A percentile compares a stretch with the other conserved stretches of the same genome.
Conservation (phyloP, 192 early-diverging fungal species). For the Spizellomyces punctatus region DNA sequence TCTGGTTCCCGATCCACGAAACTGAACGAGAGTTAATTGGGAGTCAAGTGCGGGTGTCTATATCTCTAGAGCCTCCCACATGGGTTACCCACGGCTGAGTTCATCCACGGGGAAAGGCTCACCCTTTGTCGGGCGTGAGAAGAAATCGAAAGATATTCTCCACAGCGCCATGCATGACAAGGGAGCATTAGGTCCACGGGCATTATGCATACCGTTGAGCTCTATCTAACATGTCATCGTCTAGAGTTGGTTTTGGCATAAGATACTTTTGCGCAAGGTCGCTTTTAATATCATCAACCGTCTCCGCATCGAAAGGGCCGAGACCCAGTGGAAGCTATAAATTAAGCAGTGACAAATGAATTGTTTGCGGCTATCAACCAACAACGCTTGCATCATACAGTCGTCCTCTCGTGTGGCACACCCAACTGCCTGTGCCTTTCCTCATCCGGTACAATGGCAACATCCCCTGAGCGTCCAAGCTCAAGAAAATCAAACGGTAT, state of each 20-base stretch:
- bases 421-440: background rate
- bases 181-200: too few species aligned
- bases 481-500: conserved; percentile 12
- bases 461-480: conserved; percentile 9
- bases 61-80: too few species aligned
- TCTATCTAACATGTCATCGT: conserved; percentile 16
- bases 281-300: conserved; percentile 20
- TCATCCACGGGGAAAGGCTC: too few species aligned
- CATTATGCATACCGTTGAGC: conserved; percentile 31
- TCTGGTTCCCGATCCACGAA: conserved; percentile 41
- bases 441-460: background rate
- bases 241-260: conserved; percentile 17
- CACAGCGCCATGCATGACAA: too few species aligned
- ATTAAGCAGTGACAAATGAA: too few species aligned
- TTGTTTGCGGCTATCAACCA: background rate
- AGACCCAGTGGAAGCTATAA: conserved; percentile 36
- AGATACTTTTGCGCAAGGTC: conserved; percentile 34
- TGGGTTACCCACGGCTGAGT: too few species aligned
- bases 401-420: background rate
- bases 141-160: too few species aligned
- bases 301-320: conserved; percentile 22
- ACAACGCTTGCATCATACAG: background rate
- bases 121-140: too few species aligned
- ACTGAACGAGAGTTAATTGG: too few species aligned
- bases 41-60: too few species aligned